Evolutionary conservation across 108 stramenopile genomes (phyloP), one percentile per base, ranked within the genome.

Genomic region (Discostella pseudostelligera): DNA sequence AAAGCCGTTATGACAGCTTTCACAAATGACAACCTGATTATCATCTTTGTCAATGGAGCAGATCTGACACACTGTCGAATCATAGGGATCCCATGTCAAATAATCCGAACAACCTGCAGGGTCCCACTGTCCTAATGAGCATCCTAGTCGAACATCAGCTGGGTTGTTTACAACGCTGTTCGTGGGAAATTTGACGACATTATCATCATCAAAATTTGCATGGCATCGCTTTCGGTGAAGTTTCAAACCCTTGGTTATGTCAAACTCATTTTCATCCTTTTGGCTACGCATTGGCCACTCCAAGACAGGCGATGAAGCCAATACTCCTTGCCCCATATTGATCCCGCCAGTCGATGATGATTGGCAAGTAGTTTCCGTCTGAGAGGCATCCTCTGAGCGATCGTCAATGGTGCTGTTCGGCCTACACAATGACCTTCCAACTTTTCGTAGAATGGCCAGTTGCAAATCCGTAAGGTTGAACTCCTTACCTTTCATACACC

Each of bases 11-110:
- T 82, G 69, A 49, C 81, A 82, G 16, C 56, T 49, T 28, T 82
- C 81, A 53, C 81, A 82, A 39, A 82, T 76, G 39, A 80, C 76
- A 43, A 75, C 74, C 59, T 65, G 62, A 32, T 70, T 49, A 19
- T 69, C 78, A 39, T 79, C 69, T 61, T 74, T 73, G 48, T 74
- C 69, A 14, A 70, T 64, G 8, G 50, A 35, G 16, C 78, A 79
- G 22, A 78, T 37, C 13, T 72, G 66, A 47, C 77, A 78, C 29
- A 75, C 67, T 49, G 65, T 61, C 2, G 59, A 56, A 5, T 54
- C 63, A 42, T 53, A 75, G 43, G 74, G 67, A 63, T 75, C 74
- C 56, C 67, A 75, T 4, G 56, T 44, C 25, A 68, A 45, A 56
- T 68, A 36, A 29, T 67, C 36, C 22, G 28, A 64, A 12, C 59